Evolutionary conservation across 306 rosid genomes (phyloP).

Genomic region (Dryas drummondii): DNA sequence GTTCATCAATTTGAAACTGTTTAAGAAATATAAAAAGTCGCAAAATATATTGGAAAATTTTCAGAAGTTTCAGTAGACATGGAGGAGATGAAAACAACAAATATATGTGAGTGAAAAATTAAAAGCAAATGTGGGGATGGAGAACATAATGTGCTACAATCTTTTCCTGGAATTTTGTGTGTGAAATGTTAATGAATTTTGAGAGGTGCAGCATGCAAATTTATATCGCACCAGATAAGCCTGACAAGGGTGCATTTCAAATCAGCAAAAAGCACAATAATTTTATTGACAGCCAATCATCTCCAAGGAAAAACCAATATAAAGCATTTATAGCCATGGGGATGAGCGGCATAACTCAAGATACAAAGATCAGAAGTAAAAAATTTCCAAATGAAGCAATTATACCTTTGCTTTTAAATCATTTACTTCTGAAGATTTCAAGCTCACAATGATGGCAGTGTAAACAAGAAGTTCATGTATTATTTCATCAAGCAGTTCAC

Average conservation of each 20-base stretch:
- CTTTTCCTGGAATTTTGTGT: not conserved
- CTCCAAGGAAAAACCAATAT: conserved; percentile 11
- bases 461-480: conserved; percentile 68
- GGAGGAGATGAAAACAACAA: not conserved
- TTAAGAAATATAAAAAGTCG: not conserved
- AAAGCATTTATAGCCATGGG: not conserved
- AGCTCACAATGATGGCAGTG: conserved; percentile 47
- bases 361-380: conserved; percentile 25
- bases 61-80: not conserved
- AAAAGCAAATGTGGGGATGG: not conserved
- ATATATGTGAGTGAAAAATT: too few species aligned
- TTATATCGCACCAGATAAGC: too few species aligned
- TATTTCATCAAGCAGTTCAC: conserved; percentile 59
- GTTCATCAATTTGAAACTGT: not conserved
- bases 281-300: not conserved
- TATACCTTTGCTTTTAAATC: conserved; percentile 72
- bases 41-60: not conserved
- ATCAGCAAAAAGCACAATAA: not conserved
- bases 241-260: not conserved
- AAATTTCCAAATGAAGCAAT: conserved; percentile 24
- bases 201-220: not conserved
- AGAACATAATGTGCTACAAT: not conserved
- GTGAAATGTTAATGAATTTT: not conserved
- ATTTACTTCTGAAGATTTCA: conserved; percentile 60
- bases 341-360: conserved; percentile 13